Evolutionary conservation across 108 stramenopile genomes (phyloP), one percentile per base, ranked within the genome.

Genomic region (Nitzschia palea): DNA sequence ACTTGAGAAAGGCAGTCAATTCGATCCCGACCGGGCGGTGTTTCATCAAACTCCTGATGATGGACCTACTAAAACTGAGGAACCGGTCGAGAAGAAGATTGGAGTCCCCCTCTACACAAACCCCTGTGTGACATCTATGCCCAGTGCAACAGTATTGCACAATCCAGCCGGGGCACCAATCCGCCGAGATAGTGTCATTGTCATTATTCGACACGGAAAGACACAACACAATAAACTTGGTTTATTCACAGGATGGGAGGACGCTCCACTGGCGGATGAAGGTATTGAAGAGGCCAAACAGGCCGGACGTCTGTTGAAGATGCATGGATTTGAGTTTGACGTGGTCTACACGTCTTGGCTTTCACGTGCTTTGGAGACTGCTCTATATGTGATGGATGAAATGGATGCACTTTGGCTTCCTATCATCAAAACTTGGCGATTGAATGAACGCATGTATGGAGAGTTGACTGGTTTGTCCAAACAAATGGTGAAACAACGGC

Each of bases 321-420:
- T 67, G 23, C 90, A 95, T 76, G 94, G 93, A 0, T 91, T 97
- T 67, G 90, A 96, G 43, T 97, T 99, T 71, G 97, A 99, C 75
- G 80, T 93, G 32, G 97, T 98, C 2, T 99, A 98, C 77, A 97
- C 97, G n/a, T 89, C 87, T 0, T 90, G 95, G 85, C 84, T 99
- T n/a, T 91, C 93, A 15, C 62, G 98, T 27, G 97, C 98, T 29
- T 87, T 96, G 27, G 91, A 86, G 47, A 93, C 92, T 2, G 87
- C 86, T 2, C 80, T 80, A 82, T 73, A 85, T 68, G 94, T 91
- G 9, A 79, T 96, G 72, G 96, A 96, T 55, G 90, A 96, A 68
- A 88, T 95, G 71, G 97, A 95, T 62, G 68, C 74, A 23, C 35
- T 65, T 6, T 97, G 95, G 93, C 79, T 99, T 10, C 97, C 98